Conservation (phyloP, 768 basidiomycete species). For the Mrakia blollopis region DNA sequence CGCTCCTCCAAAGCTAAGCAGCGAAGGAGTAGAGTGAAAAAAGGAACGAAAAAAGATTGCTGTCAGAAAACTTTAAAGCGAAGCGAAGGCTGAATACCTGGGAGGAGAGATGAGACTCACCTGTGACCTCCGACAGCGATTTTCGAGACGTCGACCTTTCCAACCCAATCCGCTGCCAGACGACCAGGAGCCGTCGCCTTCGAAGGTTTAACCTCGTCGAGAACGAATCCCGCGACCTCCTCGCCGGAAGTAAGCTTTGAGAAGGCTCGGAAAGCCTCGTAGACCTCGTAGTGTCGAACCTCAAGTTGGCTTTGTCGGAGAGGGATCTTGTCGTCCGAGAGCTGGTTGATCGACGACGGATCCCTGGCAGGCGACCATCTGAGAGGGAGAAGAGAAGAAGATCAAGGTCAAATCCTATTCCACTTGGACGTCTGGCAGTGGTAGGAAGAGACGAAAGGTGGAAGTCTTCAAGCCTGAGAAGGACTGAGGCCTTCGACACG, state of each 20-base stretch:
- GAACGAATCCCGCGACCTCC: conserved; percentile 38
- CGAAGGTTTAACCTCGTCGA: conserved; percentile 7
- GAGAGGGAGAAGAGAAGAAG: neutral
- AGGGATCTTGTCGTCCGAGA: conserved; percentile 36
- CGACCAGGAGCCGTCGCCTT: neutral
- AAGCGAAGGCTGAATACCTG: neutral
- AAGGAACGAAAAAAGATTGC: neutral
- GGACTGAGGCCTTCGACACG: no score
- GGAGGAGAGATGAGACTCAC: neutral
- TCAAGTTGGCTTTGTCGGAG: conserved; percentile 66
- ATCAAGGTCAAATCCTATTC: no score
- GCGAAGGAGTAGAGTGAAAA: neutral
- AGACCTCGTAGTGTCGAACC: conserved; percentile 65
- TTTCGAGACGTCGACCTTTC: conserved; percentile 39
- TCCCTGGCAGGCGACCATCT: conserved; percentile 35
- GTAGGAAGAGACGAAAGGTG: no score
- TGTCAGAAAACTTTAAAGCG: neutral
- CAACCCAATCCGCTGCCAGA: conserved; percentile 36
- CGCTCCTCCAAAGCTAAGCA: conserved; percentile 20
- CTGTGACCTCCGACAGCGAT: conserved; percentile 52
- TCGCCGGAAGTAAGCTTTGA: conserved; percentile 50
- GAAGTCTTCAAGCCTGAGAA: no score
- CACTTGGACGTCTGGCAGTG: no score
- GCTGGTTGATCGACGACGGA: conserved; percentile 42
- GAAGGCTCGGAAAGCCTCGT: conserved; percentile 60